A percentile compares a stretch with the other conserved stretches of the same genome.
Conservation (phyloP, 805 yeast species). For the Ogataea nonfermentans region DNA sequence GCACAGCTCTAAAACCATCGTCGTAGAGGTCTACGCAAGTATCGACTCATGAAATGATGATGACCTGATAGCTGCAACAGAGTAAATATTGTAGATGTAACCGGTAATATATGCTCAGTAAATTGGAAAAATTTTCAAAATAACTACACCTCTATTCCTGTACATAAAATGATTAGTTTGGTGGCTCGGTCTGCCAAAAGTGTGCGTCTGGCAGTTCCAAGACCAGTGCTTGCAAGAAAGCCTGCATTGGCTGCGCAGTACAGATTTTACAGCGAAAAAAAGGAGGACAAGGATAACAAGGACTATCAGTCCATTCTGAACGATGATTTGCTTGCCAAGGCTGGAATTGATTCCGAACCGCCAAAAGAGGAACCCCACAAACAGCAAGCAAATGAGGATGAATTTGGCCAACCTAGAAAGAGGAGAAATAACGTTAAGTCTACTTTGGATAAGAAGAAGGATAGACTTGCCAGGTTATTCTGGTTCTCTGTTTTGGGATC, state of each 20-base stretch:
- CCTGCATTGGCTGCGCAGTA: constrained; percentile 2
- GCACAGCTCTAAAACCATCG: constrained; percentile 95
- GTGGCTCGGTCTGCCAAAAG: constrained; percentile 8
- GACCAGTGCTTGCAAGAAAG: constrained; percentile 1
- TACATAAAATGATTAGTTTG: constrained; percentile 10
- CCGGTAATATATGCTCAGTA: background rate
- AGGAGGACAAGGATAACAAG: constrained; percentile 21
- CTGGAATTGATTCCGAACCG: constrained; percentile 61
- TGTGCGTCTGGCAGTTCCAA: constrained; percentile 2
- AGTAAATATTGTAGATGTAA: constrained; percentile 2
- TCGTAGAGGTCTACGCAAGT: constrained; percentile 84
- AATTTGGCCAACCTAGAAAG: constrained; percentile 33
- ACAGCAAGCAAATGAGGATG: constrained; percentile 25
- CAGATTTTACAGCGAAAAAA: constrained; percentile 26
- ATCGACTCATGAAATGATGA: constrained; percentile 91
- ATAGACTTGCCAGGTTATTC: constrained; percentile 72
- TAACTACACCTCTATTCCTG: constrained; percentile 4
- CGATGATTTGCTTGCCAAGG: constrained; percentile 78
- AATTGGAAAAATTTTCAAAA: constrained; percentile 8
- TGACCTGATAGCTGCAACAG: constrained; percentile 89
- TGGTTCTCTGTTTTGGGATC: constrained; percentile 59
- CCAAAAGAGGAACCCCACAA: constrained; percentile 11
- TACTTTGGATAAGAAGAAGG: constrained; percentile 78
- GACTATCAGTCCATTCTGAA: constrained; percentile 57
- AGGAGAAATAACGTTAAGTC: constrained; percentile 61